A percentile compares a stretch with the other conserved stretches of the same genome.
phyloP scores from a whole-genome alignment of 768 basidiomycete genomes.

The Pulveroboletus ravenelii region DNA sequence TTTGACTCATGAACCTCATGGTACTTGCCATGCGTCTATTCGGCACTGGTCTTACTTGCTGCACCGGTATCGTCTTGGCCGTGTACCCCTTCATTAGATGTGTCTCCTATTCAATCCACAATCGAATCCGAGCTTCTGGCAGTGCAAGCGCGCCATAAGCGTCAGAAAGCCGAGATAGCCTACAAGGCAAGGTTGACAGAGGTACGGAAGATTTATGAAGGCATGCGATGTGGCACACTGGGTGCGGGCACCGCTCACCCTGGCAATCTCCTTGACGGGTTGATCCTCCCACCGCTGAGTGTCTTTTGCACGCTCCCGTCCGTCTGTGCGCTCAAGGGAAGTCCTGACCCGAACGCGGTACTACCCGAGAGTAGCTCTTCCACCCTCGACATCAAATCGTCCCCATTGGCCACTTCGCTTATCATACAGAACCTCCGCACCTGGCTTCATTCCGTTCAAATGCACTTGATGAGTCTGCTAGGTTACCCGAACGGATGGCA shows the following conservation, averaged over 20 bases:
- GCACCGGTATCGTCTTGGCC: background rate
- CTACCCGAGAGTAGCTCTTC: background rate
- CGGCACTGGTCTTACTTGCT: background rate
- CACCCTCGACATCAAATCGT: constrained; percentile 19
- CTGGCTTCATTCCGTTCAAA: constrained; percentile 47
- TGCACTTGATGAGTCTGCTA: constrained; percentile 40
- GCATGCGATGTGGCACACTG: constrained; percentile 35
- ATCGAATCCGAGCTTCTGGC: constrained; percentile 30
- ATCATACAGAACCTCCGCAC: constrained; percentile 41
- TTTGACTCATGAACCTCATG: background rate
- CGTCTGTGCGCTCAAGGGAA: constrained; percentile 33
- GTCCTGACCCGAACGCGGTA: constrained; percentile 14
- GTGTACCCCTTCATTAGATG: constrained; percentile 13
- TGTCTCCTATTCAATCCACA: constrained; percentile 6
- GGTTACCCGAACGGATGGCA: constrained; percentile 50
- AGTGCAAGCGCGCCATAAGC: constrained; percentile 22
- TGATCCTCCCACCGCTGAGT: constrained; percentile 40
- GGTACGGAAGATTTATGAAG: constrained; percentile 42
- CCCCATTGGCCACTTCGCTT: constrained; percentile 32
- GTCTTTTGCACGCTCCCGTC: constrained; percentile 50
- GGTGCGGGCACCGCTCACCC: background rate
- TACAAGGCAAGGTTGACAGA: constrained; percentile 29
- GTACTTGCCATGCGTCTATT: background rate
- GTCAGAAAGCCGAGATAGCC: constrained; percentile 25
- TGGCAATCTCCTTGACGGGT: background rate